These are phyloP conservation scores for Xerophyta viscosa DNA, from an alignment of 106 monocot species.

Conservation along the genomic window DNA sequence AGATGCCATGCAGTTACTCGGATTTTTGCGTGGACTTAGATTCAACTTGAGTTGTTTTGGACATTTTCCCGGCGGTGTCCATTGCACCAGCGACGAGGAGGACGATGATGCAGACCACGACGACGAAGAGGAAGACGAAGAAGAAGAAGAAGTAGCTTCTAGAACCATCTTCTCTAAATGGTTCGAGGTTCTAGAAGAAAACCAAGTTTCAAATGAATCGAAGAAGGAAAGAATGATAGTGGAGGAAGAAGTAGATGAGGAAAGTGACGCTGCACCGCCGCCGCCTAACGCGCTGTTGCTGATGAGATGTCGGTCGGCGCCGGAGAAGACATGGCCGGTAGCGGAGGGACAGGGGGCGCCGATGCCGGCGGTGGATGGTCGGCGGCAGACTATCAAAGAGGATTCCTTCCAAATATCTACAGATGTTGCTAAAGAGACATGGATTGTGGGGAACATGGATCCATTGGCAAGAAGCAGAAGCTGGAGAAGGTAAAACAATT, in stretches of 20 bases:
- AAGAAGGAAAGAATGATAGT: slow-evolving; percentile 5
- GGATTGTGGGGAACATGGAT: slow-evolving; percentile 69
- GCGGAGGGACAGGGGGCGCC: not conserved
- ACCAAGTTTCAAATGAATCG: slow-evolving; percentile 20
- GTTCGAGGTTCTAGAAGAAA: slow-evolving; percentile 56
- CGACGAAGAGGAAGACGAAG: slow-evolving; percentile 23
- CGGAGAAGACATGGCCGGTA: slow-evolving; percentile 33
- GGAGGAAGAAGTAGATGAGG: slow-evolving; percentile 15
- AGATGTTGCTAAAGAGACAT: slow-evolving; percentile 81
- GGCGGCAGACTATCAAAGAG: slow-evolving; percentile 6
- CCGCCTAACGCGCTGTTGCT: slow-evolving; percentile 76
- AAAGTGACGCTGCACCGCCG: slow-evolving; percentile 11
- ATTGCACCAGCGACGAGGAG: slow-evolving; percentile 26
- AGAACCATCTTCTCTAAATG: slow-evolving; percentile 32
- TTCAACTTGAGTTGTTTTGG: slow-evolving; percentile 53
- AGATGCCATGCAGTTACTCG: slow-evolving; percentile 38
- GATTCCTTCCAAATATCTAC: slow-evolving; percentile 61
- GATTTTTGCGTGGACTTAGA: slow-evolving; percentile 34
- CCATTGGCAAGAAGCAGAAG: slow-evolving; percentile 59
- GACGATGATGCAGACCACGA: slow-evolving; percentile 38
- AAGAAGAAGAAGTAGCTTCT: not conserved
- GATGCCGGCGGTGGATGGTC: slow-evolving; percentile 7
- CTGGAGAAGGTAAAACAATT: slow-evolving; percentile 59
- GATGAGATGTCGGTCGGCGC: slow-evolving; percentile 84
- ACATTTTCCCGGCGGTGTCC: slow-evolving; percentile 23